Evolutionary conservation across 1,284 basidiomycete genomes (phyloP), one percentile per base, ranked within the genome.

Genomic region (Irpex lacteus): DNA sequence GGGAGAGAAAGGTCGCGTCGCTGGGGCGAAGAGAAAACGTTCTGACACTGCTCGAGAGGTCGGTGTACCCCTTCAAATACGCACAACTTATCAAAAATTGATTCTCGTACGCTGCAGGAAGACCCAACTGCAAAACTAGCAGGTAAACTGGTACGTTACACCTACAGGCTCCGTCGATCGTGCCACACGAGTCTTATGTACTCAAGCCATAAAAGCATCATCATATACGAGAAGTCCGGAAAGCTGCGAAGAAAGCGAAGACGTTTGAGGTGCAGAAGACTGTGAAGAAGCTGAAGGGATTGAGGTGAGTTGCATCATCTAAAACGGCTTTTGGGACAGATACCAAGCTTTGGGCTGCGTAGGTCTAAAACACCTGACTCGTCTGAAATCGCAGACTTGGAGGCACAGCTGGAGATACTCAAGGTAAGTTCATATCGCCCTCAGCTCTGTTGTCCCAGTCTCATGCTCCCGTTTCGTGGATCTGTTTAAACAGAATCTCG

Each of bases 251-350:
- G 79, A 94, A 91, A 74, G 88, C 90, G 6, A 93, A 89, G 74
- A 80, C 85, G 0, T 94, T 94, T 68, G 96, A 98, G 77, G 84
- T 87, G 0, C 92, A 92, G 75, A 92, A 91, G 72, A 76, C 91
- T 13, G 85, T 96, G 61, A 96, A 95, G 80, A 91, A 88, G 77
- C 78, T 96, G 64, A 96, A 92, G 76, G 82, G 82, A 58, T 74
- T 90, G 21, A 80, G 88, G 90, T 91, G 19, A 53, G 50, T 53
- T 9, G 66, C 40, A 65, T 77, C 73, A 44, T 53, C 18, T 6
- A 4, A 60, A 57, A n/a, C 38, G 44, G 19, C 56, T 40, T 52
- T 58, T 44, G 9, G 49, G 50, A 52, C 57, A 6, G 37, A 56
- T 50, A 19, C 19, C 62, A 55, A 55, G 34, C 58, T 53, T 37